phyloP scores from a whole-genome alignment of 208 protist species.

The Leishmania mexicana region DNA sequence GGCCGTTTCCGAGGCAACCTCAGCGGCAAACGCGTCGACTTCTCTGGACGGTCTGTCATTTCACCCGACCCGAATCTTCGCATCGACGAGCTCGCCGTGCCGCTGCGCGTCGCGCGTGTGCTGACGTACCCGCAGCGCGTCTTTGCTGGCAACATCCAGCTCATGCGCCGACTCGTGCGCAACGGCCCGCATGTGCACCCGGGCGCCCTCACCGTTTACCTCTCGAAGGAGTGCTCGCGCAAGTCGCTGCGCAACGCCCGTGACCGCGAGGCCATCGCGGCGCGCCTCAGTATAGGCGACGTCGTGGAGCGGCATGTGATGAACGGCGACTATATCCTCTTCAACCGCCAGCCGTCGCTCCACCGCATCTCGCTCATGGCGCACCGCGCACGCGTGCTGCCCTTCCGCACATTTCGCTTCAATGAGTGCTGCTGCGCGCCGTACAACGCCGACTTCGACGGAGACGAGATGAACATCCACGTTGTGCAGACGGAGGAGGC shows the following conservation, averaged over 20 bases:
- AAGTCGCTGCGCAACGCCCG: slow-evolving; percentile 76
- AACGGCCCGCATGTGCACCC: slow-evolving; percentile 98
- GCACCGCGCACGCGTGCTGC: slow-evolving; percentile 95
- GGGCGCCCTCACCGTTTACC: slow-evolving; percentile 95
- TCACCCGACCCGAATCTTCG: slow-evolving; percentile 99
- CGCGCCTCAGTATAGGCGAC: slow-evolving; percentile 94
- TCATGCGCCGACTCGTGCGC: slow-evolving; percentile 90
- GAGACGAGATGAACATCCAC: slow-evolving; percentile 99
- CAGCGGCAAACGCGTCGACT: slow-evolving; percentile 99
- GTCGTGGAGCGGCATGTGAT: slow-evolving; percentile 99
- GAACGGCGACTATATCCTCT: slow-evolving; percentile 98
- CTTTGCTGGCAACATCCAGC: slow-evolving; percentile 93
- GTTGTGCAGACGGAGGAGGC: slow-evolving; percentile 99
- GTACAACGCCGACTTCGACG: slow-evolving; percentile 99
- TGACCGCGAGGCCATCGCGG: slow-evolving; percentile 75
- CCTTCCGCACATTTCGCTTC: slow-evolving; percentile 99
- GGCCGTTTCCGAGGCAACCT: slow-evolving; percentile 99
- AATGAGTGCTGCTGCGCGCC: slow-evolving; percentile 99
- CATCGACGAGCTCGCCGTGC: slow-evolving; percentile 98
- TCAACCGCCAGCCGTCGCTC: slow-evolving; percentile 99
- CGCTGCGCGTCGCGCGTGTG: slow-evolving; percentile 94
- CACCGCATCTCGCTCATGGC: slow-evolving; percentile 99
- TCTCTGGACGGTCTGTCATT: slow-evolving; percentile 99
- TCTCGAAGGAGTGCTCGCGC: slow-evolving; percentile 74
- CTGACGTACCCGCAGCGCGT: slow-evolving; percentile 99